Evolutionary conservation across 345 rosid species (phyloP).

Genomic region (Lagerstroemia speciosa): DNA sequence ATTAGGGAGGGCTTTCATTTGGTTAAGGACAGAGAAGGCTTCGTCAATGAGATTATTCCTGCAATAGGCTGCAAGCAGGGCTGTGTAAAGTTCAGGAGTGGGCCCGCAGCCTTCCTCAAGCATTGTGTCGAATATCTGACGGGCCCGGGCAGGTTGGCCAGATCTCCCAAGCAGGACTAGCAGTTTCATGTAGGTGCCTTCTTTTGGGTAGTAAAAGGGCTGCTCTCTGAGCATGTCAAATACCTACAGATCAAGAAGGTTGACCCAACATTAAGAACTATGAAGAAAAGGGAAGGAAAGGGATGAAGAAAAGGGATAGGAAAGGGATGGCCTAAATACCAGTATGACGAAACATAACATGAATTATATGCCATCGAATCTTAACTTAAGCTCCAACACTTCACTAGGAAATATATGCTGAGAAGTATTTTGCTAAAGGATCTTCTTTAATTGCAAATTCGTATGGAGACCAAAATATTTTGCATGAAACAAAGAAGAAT

Average conservation of each 20-base stretch:
- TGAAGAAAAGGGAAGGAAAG: background rate
- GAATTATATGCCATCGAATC: background rate
- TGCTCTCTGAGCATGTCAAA: constrained; percentile 63
- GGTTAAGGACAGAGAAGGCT: constrained; percentile 50
- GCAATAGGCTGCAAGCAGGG: constrained; percentile 64
- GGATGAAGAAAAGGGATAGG: background rate
- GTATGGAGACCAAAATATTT: background rate
- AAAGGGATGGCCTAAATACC: background rate
- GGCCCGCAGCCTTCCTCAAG: constrained; percentile 68
- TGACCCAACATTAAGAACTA: background rate
- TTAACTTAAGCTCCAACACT: background rate
- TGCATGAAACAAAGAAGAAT: background rate
- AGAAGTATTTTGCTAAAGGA: background rate
- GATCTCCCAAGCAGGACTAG: constrained; percentile 64
- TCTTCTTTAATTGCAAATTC: background rate
- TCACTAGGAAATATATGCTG: background rate
- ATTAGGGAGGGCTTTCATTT: constrained; percentile 58
- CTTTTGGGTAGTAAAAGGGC: constrained; percentile 67
- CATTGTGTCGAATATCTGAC: constrained; percentile 69
- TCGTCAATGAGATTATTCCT: constrained; percentile 53
- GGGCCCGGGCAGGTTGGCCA: constrained; percentile 58
- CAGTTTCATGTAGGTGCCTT: constrained; percentile 77
- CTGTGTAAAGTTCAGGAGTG: constrained; percentile 66
- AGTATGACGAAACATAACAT: background rate
- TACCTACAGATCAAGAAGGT: constrained; percentile 27